Evolutionary conservation across 306 rosid species (phyloP), one percentile per base, ranked within the genome.

Genomic region (Cercis canadensis): DNA sequence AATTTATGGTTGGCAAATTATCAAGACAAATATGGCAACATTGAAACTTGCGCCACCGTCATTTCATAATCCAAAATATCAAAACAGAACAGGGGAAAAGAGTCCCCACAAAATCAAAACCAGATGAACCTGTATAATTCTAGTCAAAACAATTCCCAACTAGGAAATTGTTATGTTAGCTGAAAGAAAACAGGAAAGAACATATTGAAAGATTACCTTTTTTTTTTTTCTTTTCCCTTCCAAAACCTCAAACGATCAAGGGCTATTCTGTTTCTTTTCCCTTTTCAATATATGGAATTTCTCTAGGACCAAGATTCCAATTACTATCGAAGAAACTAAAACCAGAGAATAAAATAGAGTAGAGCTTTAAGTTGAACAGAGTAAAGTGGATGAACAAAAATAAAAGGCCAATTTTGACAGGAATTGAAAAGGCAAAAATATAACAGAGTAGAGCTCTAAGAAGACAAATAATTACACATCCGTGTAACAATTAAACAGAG

Each of bases 51-150:
- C n/a, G n/a, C n/a, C n/a, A n/a, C n/a, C n/a, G n/a, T n/a, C 2
- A 24, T 24, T 24, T 24, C 29, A 1, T 24, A 24, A 24, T 24
- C 29, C n/a, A 3, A 24, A 24, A 24, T 24, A 24, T 24, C 29
- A 24, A 1, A 24, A 24, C 29, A 24, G 29, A 24, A 24, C 29
- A 24, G 29, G 29, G 29, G 29, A n/a, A n/a, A n/a, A n/a, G n/a
- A n/a, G n/a, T n/a, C n/a, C n/a, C 62, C 14, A 57, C 53, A 18
- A 44, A 72, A 1, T 41, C 14, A 63, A 77, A 46, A 12, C 41
- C 37, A 31, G 16, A 69, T 15, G 11, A 47, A 47, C 6, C 31
- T 47, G 5, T 2, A 16, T 3, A 2, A 32, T 5, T 32, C 32
- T 15, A 2, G 3, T 3, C 40, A 32, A 12, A 49, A 50, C 8